Evolutionary conservation across 2,329 filamentous ascomycete genomes (phyloP).

Genomic region (Shiraia sp.): DNA sequence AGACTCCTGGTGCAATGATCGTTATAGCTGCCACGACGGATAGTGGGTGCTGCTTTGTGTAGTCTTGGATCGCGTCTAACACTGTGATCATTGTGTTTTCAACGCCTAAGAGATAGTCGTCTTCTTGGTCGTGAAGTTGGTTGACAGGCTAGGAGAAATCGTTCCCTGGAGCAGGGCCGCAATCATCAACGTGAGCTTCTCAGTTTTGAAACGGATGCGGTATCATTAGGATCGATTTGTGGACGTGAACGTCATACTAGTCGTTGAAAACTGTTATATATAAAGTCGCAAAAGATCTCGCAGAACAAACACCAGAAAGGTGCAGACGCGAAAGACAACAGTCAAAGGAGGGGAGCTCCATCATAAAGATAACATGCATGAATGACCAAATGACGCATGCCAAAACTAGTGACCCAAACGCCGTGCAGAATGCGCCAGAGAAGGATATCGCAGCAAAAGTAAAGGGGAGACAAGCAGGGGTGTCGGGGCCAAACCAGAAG

Average conservation of each 20-base stretch:
- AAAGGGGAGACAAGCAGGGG: conserved; percentile 33
- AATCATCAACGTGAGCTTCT: no score
- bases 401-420: conserved; percentile 29
- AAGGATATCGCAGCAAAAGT: conserved; percentile 39
- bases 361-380: conserved; percentile 21
- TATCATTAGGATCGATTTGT: conserved; percentile 27
- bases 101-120: conserved; percentile 5
- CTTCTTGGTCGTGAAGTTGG: no score
- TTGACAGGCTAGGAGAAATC: no score
- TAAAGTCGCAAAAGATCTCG: conserved; percentile 4
- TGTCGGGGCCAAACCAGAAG: conserved; percentile 19
- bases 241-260: conserved; percentile 19
- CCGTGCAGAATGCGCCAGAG: conserved; percentile 35
- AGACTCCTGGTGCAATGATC: conserved; percentile 22
- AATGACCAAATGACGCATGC: conserved; percentile 28
- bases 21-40: conserved; percentile 21
- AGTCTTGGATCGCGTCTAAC: conserved; percentile 23
- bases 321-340: conserved; percentile 3
- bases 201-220: no score
- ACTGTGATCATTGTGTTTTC: conserved; percentile 21
- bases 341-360: conserved; percentile 1
- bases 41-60: conserved; percentile 26
- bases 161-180: no score
- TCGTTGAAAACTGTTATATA: conserved; percentile 3
- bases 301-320: conserved; percentile 8